Base-by-base conservation (phyloP, 495 filamentous ascomycete species). In the Penicillium pancosmium region DNA sequence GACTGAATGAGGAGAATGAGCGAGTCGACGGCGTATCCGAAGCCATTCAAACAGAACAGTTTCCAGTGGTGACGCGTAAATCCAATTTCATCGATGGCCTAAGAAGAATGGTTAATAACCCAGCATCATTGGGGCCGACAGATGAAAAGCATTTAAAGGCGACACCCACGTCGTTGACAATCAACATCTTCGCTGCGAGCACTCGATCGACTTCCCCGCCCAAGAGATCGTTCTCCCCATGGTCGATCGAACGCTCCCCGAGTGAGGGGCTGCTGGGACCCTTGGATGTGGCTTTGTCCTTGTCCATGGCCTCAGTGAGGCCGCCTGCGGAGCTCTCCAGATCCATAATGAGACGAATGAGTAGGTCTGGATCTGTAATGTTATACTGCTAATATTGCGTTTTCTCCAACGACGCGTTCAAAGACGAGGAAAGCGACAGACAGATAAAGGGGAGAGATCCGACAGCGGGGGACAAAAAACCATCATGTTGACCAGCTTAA, bases 41-140 rank as follows among this genome's bases (percentile, higher is more conserved):
- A 89, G 27, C 87, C 88, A 57, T 88, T 83, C 21, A 84, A 68
- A 50, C 77, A 75, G 56, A 91, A 91, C 4, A 91, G 75, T 71
- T 89, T 88, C 77, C 79, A 83, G 48, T 91, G 88, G 63, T 88
- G 87, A 27, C 68, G 63, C 0, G 87, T 89, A 71, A 86, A 88
- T 9, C 88, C 87, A 63, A 91, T 89, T 61, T 90, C 84, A 66
- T 91, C 86, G 57, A 91, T 90, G 3, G 87, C 79, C 86, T 59
- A 23, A 4, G 40, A n/a, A 13, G 10, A 41, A 38, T 38, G 36
- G 13, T 12, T 35, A 46, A 12, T 9, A 6, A 6, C 4, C 8
- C 27, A 6, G 8, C 27, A 1, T 31, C 27, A 31, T 31, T 31
- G 3, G 1, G 2, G 27, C 27, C 8, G 27, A 31, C 27, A 31